Base-by-base conservation (phyloP, 1,139 yeast genomes). In the Zygoascus sp. region DNA sequence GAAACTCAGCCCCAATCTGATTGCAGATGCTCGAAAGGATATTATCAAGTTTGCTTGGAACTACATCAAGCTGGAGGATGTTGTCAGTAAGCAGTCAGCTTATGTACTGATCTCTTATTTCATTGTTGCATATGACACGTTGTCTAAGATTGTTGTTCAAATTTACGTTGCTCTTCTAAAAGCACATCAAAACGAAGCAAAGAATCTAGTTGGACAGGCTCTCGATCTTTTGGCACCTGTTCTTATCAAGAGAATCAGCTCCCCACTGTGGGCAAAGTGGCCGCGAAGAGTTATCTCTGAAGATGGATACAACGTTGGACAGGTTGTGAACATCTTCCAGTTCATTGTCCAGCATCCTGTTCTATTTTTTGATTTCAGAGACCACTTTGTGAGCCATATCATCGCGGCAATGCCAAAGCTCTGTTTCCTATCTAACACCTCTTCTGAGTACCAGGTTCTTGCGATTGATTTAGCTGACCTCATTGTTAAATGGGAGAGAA, bases 351-450 rank as follows among this genome's bases (percentile, higher is more conserved):
- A 83, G 45, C 96, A 92, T 57, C 80, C 95, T 0, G 92, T 83
- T 50, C 68, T 88, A 46, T 92, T 94, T 65, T 92, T 78, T 60
- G 81, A 80, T 46, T 92, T 92, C 7, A 76, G 97, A 50, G 97
- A 89, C 57, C 89, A 88, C 54, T 92, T 90, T 59, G 80, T 89
- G 50, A 84, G 96, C 2, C 87, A 84, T 54, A 85, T 92, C 46
- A 86, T 92, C 45, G 80, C 94, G n/a, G 96, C 96, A 1, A 85
- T 94, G 90, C 96, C 96, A 20, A 89, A 90, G 61, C 72, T 92
- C 48, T 87, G 96, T 1, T 81, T 87, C 46, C 72, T 84, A 60
- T 81, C 92, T 6, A 87, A 83, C 57, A 82, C 95, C 2, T 84
- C 92, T 0, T 64, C 81, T 10, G 97, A 90, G 55, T 86, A 85